Evolutionary conservation across 2,329 filamentous ascomycete genomes (phyloP).

Genomic region (Lasiodiplodia theobromae): DNA sequence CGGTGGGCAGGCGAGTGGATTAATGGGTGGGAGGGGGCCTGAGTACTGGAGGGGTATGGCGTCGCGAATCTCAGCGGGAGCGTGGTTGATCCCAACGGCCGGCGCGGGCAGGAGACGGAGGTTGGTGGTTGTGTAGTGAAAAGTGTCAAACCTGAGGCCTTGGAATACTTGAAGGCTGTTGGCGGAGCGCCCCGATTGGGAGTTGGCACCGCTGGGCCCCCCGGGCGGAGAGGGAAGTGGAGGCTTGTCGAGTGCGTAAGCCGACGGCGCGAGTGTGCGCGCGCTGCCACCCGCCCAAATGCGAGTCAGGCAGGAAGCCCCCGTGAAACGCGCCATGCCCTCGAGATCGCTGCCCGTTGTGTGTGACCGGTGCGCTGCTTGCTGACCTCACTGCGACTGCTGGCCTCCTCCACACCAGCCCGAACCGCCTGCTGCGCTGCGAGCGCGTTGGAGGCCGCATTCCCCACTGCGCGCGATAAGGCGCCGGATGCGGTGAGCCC

Average conservation of each 20-base stretch:
- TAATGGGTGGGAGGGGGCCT: not conserved
- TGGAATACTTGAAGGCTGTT: slow-evolving; percentile 10
- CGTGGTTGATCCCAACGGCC: slow-evolving; percentile 1
- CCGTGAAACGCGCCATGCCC: slow-evolving; percentile 1
- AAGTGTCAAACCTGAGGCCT: slow-evolving; percentile 1
- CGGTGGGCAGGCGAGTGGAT: not conserved
- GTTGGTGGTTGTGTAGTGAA: not conserved
- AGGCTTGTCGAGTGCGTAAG: slow-evolving; percentile 22
- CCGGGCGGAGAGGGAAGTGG: slow-evolving; percentile 8
- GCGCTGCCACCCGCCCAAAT: not conserved
- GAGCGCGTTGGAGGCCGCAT: not conserved
- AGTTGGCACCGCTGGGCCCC: slow-evolving; percentile 1
- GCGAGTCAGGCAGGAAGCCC: slow-evolving; percentile 4
- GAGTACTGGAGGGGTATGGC: not conserved
- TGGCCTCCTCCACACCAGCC: not conserved
- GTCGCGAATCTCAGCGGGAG: not conserved
- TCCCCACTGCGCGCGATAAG: slow-evolving; percentile 18
- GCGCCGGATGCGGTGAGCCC: slow-evolving; percentile 10
- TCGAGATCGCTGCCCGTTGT: slow-evolving; percentile 18
- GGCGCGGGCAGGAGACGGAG: slow-evolving; percentile 16
- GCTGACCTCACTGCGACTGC: not conserved
- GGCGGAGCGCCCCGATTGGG: slow-evolving; percentile 15
- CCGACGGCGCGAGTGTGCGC: not conserved
- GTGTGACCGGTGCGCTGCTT: slow-evolving; percentile 19
- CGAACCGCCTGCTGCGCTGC: not conserved